phyloP scores from a whole-genome alignment of 371 early-diverging fungal species.

The Entomophthora muscae region DNA sequence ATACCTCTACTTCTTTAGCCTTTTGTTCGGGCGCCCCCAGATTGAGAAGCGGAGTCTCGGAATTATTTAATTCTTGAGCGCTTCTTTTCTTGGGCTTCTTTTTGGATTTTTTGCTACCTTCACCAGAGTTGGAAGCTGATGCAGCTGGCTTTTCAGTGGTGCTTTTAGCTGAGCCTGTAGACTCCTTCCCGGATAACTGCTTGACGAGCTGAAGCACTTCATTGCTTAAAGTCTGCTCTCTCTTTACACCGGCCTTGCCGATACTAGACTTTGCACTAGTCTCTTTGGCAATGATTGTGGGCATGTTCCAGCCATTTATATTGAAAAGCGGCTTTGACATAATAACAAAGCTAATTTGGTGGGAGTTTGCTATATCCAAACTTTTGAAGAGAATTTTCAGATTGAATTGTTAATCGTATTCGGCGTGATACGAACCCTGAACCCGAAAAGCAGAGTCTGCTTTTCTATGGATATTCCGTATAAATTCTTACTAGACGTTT shows the following conservation, averaged over 20 bases:
- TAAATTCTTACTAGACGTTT: too few relatives aligned
- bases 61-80: background rate
- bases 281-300: background rate
- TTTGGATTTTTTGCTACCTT: background rate
- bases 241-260: background rate
- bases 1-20: too few relatives aligned
- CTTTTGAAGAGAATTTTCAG: background rate
- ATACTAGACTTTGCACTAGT: background rate
- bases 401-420: too few relatives aligned
- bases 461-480: too few relatives aligned
- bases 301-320: background rate
- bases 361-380: too few relatives aligned
- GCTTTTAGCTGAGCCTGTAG: background rate
- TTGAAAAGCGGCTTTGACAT: constrained; percentile 1
- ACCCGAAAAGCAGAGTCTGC: too few relatives aligned
- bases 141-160: background rate
- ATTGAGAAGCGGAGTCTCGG: background rate
- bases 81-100: background rate
- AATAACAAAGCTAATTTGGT: too few relatives aligned
- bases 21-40: background rate
- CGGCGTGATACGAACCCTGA: too few relatives aligned
- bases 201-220: background rate
- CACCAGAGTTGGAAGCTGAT: background rate
- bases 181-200: background rate
- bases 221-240: background rate